Evolutionary conservation across 1,284 basidiomycete genomes (phyloP).

Genomic region (Leccinum laetum): DNA sequence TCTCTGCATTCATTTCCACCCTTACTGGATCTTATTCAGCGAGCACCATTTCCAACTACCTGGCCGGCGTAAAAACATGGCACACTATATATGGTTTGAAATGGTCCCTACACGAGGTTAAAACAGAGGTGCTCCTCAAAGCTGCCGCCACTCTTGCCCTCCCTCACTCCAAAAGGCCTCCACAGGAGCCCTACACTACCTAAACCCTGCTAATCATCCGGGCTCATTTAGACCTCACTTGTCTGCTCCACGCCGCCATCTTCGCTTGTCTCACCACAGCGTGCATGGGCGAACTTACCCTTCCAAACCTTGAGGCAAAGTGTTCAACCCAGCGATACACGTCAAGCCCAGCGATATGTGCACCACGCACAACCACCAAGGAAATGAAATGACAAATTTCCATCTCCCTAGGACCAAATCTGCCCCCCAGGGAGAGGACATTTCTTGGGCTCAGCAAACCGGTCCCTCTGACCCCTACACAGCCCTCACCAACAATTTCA

Average conservation of each 20-base stretch:
- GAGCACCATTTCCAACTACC: background rate
- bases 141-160: background rate
- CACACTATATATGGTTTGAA: background rate
- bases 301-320: background rate
- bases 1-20: background rate
- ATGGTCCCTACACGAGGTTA: accelerated
- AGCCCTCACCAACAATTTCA: background rate
- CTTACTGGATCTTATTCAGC: background rate
- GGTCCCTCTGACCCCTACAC: background rate
- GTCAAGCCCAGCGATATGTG: background rate
- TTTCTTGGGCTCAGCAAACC: background rate
- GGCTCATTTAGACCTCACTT: accelerated
- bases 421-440: background rate
- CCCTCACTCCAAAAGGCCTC: background rate
- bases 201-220: background rate
- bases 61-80: background rate
- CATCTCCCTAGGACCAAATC: background rate
- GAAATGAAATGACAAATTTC: background rate
- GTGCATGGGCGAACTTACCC: background rate
- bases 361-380: too few species aligned
- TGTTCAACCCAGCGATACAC: background rate
- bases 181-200: background rate
- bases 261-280: slow-evolving; percentile 3
- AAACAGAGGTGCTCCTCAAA: background rate
- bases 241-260: background rate